phyloP scores from a whole-genome alignment of 768 basidiomycete genomes.

The Pisolithus albus region DNA sequence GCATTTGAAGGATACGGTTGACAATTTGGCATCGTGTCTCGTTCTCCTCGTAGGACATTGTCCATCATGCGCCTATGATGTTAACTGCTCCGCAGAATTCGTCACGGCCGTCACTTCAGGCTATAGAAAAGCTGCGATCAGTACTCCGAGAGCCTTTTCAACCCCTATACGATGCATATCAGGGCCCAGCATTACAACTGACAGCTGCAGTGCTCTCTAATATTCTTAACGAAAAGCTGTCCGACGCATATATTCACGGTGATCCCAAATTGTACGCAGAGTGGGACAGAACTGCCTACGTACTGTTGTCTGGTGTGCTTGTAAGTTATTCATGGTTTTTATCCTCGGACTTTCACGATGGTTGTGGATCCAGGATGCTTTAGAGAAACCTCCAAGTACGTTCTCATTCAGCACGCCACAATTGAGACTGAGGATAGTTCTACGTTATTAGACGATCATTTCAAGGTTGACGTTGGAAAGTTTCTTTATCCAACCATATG shows the following conservation, averaged over 20 bases:
- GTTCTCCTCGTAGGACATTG: slow-evolving; percentile 35
- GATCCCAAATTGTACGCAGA: slow-evolving; percentile 17
- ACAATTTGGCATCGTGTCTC: slow-evolving; percentile 36
- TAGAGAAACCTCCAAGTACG: slow-evolving; percentile 19
- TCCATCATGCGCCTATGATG: neutral
- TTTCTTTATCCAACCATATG: slow-evolving; percentile 28
- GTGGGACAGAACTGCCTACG: slow-evolving; percentile 43
- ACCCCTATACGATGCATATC: slow-evolving; percentile 38
- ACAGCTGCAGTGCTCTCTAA: slow-evolving; percentile 34
- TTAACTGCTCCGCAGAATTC: slow-evolving; percentile 29
- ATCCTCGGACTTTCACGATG: slow-evolving; percentile 3
- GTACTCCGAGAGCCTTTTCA: slow-evolving; percentile 38
- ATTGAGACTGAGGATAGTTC: neutral
- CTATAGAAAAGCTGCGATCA: slow-evolving; percentile 31
- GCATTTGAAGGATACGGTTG: slow-evolving; percentile 29
- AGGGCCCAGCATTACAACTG: slow-evolving; percentile 34
- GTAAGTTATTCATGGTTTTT: slow-evolving; percentile 22
- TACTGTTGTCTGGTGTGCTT: slow-evolving; percentile 48
- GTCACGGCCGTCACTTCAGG: slow-evolving; percentile 30
- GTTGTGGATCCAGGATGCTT: slow-evolving; percentile 15
- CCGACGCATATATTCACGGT: slow-evolving; percentile 15
- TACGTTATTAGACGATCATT: slow-evolving; percentile 9
- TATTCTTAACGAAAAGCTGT: slow-evolving; percentile 35
- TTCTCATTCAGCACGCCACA: neutral
- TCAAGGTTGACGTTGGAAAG: slow-evolving; percentile 22